Conservation (phyloP, 2,329 filamentous ascomycete genomes). For the Coleophoma cylindrospora region DNA sequence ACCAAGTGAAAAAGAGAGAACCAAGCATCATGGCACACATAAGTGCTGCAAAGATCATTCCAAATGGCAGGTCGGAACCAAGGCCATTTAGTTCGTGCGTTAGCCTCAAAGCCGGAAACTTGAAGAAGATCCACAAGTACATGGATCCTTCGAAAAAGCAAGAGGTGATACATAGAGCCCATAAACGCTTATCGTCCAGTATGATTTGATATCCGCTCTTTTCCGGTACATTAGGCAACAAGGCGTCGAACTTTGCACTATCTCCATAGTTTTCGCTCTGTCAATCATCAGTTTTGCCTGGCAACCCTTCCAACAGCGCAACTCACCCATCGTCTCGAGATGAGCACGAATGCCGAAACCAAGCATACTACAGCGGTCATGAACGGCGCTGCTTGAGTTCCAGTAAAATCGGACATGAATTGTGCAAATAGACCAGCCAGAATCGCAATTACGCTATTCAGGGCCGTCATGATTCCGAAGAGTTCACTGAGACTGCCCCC, state of each 20-base stretch:
- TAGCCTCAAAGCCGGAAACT: constrained; percentile 46
- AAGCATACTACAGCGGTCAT: constrained; percentile 36
- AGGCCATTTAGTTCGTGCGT: constrained; percentile 26
- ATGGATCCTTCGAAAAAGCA: constrained; percentile 55
- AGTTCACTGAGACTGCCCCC: constrained; percentile 39
- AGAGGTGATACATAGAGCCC: constrained; percentile 43
- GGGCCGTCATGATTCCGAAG: constrained; percentile 43
- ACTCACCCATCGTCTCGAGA: constrained; percentile 42
- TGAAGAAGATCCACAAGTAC: constrained; percentile 59
- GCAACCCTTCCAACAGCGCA: neutral
- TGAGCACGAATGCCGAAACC: constrained; percentile 34
- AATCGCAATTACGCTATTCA: constrained; percentile 51
- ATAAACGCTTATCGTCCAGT: constrained; percentile 31
- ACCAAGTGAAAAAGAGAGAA: constrained; percentile 42
- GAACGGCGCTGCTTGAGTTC: constrained; percentile 47
- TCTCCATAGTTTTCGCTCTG: constrained; percentile 45
- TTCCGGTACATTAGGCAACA: constrained; percentile 2
- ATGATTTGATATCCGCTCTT: constrained; percentile 9
- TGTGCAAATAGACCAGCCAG: constrained; percentile 45
- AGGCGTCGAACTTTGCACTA: constrained; percentile 4
- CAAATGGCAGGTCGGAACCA: constrained; percentile 39
- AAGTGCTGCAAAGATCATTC: constrained; percentile 49
- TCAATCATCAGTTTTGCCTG: neutral
- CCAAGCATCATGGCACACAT: constrained; percentile 56
- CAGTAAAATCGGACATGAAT: constrained; percentile 37